Conservation (phyloP, 805 yeast species). For the Komagataella mondaviorum region DNA sequence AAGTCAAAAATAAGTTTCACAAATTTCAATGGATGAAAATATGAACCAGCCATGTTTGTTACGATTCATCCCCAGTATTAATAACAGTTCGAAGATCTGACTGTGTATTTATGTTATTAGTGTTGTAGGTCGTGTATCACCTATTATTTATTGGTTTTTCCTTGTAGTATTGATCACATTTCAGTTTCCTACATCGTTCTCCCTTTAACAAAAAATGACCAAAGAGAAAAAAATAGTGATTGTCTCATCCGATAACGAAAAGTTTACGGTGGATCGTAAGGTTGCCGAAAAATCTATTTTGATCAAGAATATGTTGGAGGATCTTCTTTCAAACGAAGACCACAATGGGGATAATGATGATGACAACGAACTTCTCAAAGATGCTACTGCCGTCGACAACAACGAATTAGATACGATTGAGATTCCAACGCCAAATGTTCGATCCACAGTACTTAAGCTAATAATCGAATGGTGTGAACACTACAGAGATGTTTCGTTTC, state of each 20-base stretch:
- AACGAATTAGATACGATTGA: slow-evolving; percentile 59
- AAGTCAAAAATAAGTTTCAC: no score
- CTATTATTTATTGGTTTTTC: neutral
- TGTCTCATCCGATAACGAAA: slow-evolving; percentile 71
- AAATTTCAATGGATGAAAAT: neutral
- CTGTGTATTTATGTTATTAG: no score
- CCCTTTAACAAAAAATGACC: slow-evolving; percentile 9
- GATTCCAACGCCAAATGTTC: slow-evolving; percentile 84
- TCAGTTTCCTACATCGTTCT: neutral
- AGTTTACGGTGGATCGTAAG: slow-evolving; percentile 60
- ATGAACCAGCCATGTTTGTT: no score
- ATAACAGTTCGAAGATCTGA: no score
- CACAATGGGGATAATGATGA: slow-evolving; percentile 8
- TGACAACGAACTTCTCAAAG: slow-evolving; percentile 17
- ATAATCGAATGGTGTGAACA: slow-evolving; percentile 96
- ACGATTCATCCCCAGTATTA: no score
- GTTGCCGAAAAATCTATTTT: slow-evolving; percentile 81
- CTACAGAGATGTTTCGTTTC: slow-evolving; percentile 69
- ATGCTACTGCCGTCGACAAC: slow-evolving; percentile 29
- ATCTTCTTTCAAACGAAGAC: slow-evolving; percentile 23
- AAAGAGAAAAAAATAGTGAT: slow-evolving; percentile 15
- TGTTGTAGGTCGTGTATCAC: neutral
- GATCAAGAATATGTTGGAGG: slow-evolving; percentile 77
- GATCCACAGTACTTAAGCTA: slow-evolving; percentile 75
- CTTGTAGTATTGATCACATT: neutral